Evolutionary conservation across 2,329 filamentous ascomycete species (phyloP).

Genomic region (Arthrobotrys musiformis): DNA sequence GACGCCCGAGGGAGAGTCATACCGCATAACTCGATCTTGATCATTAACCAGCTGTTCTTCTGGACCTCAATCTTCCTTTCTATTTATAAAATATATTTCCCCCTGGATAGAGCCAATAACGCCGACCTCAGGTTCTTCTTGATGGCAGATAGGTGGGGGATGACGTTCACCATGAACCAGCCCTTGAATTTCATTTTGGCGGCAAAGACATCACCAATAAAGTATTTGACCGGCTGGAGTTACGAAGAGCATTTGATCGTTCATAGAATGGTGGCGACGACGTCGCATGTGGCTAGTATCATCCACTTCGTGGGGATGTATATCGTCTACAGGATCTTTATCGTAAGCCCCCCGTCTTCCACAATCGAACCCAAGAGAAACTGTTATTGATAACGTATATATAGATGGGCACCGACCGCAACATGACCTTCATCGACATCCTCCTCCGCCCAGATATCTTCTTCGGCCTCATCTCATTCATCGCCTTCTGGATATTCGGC

Average conservation of each 20-base stretch:
- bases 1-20: slow-evolving; percentile 24
- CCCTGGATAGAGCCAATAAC: slow-evolving; percentile 5
- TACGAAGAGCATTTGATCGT: slow-evolving; percentile 75
- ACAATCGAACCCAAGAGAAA: slow-evolving; percentile 61
- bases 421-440: slow-evolving; percentile 68
- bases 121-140: slow-evolving; percentile 64
- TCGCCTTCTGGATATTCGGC: slow-evolving; percentile 41
- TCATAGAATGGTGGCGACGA: slow-evolving; percentile 72
- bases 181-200: slow-evolving; percentile 71
- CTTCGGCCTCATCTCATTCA: slow-evolving; percentile 69
- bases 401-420: slow-evolving; percentile 62
- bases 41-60: slow-evolving; percentile 38
- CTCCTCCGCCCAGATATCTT: slow-evolving; percentile 71
- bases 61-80: slow-evolving; percentile 48
- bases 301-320: slow-evolving; percentile 70
- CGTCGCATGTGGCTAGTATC: slow-evolving; percentile 71
- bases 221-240: slow-evolving; percentile 71
- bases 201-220: slow-evolving; percentile 74
- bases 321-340: slow-evolving; percentile 59
- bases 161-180: slow-evolving; percentile 67
- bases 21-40: slow-evolving; percentile 27
- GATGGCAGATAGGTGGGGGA: slow-evolving; percentile 70
- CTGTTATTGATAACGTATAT: too few species aligned
- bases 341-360: neutral
- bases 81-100: slow-evolving; percentile 49